Percentiles rank a stretch among this genome's conserved stretches.
These are phyloP conservation scores for Apiospora marii DNA, from an alignment of 2,329 filamentous ascomycete species.

Conservation along the genomic window DNA sequence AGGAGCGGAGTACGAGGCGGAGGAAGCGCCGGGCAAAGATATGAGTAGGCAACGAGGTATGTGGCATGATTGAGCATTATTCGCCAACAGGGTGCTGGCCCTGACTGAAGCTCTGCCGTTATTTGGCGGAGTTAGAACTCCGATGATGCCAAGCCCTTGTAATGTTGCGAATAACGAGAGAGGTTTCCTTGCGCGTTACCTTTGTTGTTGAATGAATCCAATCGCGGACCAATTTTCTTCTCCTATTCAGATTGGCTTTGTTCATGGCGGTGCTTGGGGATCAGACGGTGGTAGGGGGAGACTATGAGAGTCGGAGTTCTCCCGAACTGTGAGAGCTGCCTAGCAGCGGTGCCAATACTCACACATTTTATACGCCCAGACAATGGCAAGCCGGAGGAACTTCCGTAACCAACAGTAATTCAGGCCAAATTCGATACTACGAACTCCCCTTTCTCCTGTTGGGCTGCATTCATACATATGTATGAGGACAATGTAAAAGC, in stretches of 20 bases:
- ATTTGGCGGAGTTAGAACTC: slow-evolving; percentile 13
- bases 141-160: not conserved
- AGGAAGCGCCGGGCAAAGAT: not conserved
- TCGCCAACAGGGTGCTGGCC: not conserved
- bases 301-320: not conserved
- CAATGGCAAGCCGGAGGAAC: not conserved
- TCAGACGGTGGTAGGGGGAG: not conserved
- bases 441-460: not conserved
- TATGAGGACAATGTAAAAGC: not conserved
- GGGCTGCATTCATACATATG: not conserved
- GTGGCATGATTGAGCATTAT: not conserved
- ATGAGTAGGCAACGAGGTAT: not conserved
- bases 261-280: not conserved
- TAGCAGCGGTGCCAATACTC: not conserved
- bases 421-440: not conserved
- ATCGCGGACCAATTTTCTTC: not conserved
- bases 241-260: not conserved
- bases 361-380: not conserved
- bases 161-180: not conserved
- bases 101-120: not conserved
- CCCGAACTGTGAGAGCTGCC: not conserved
- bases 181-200: not conserved
- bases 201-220: not conserved
- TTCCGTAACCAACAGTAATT: not conserved
- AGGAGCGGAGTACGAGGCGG: not conserved